phyloP scores from a whole-genome alignment of 257 asterid species.

The Petunia secreta region DNA sequence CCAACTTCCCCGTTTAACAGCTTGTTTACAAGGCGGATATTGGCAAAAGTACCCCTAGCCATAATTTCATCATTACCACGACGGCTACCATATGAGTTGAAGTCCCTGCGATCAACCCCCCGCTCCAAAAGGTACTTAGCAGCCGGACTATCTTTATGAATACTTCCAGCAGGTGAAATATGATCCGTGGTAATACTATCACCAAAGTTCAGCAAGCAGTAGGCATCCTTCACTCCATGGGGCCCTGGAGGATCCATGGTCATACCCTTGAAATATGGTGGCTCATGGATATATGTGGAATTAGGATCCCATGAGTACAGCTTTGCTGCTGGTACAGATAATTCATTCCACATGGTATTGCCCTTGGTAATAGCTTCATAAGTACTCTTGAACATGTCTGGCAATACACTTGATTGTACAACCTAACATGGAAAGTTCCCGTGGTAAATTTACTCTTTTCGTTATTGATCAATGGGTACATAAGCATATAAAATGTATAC shows the following conservation, averaged over 20 bases:
- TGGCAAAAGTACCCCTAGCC: conserved; percentile 98
- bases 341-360: conserved; percentile 87
- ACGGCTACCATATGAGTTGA: conserved; percentile 95
- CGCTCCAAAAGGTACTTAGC: conserved; percentile 76
- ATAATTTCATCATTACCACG: conserved; percentile 97
- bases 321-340: conserved; percentile 65
- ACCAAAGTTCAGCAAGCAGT: conserved; percentile 89
- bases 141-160: conserved; percentile 94
- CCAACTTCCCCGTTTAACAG: conserved; percentile 93
- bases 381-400: conserved; percentile 93
- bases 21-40: conserved; percentile 88
- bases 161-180: conserved; percentile 96
- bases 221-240: conserved; percentile 89
- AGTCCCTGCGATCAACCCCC: conserved; percentile 84
- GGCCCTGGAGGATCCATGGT: conserved; percentile 97
- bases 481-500: conserved; percentile 19
- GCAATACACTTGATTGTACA: conserved; percentile 88
- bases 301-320: conserved; percentile 83
- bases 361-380: conserved; percentile 84
- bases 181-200: conserved; percentile 96
- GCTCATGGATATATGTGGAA: conserved; percentile 94
- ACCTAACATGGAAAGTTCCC: conserved; percentile 47
- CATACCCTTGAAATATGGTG: conserved; percentile 91
- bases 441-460: conserved; percentile 8
- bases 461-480: not conserved